These are phyloP conservation scores for Ascosphaera pollenicola DNA, from an alignment of 2,329 filamentous ascomycete genomes.

Conservation along the genomic window DNA sequence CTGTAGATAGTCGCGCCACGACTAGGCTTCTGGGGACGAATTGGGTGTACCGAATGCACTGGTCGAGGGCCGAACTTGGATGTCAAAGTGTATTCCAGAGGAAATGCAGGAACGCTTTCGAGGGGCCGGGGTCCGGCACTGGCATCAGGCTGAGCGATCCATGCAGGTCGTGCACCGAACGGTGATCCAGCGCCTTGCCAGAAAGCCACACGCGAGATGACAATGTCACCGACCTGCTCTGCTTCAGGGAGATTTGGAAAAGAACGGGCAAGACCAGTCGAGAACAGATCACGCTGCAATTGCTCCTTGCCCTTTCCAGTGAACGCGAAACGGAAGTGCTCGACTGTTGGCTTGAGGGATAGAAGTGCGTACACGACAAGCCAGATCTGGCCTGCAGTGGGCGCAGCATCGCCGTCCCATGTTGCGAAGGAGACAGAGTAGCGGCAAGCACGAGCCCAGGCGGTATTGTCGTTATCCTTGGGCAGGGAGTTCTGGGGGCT, in stretches of 20 bases:
- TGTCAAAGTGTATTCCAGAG: slow-evolving; percentile 21
- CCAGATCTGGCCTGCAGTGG: slow-evolving; percentile 18
- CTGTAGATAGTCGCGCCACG: slow-evolving; percentile 54
- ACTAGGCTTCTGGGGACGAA: slow-evolving; percentile 47
- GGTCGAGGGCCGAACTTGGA: slow-evolving; percentile 26
- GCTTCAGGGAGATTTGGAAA: slow-evolving; percentile 18
- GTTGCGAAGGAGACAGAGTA: slow-evolving; percentile 12
- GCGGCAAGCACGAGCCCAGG: slow-evolving; percentile 16
- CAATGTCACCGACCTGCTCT: slow-evolving; percentile 19
- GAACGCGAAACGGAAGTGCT: slow-evolving; percentile 15
- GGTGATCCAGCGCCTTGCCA: slow-evolving; percentile 51
- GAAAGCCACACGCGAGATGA: slow-evolving; percentile 35
- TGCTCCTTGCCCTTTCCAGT: slow-evolving; percentile 10
- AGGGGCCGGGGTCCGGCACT: slow-evolving; percentile 9
- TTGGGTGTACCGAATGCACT: slow-evolving; percentile 44
- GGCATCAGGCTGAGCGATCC: slow-evolving; percentile 28
- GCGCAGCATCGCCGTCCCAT: slow-evolving; percentile 12
- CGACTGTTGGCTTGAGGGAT: slow-evolving; percentile 11
- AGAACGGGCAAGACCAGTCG: slow-evolving; percentile 20
- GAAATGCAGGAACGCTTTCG: slow-evolving; percentile 11
- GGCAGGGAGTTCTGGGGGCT: slow-evolving; percentile 7
- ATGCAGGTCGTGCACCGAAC: slow-evolving; percentile 39
- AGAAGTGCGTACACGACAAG: slow-evolving; percentile 18
- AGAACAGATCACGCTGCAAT: slow-evolving; percentile 11
- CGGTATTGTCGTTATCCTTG: slow-evolving; percentile 14